Evolutionary conservation across 345 rosid genomes (phyloP).

Genomic region (Salix udensis): DNA sequence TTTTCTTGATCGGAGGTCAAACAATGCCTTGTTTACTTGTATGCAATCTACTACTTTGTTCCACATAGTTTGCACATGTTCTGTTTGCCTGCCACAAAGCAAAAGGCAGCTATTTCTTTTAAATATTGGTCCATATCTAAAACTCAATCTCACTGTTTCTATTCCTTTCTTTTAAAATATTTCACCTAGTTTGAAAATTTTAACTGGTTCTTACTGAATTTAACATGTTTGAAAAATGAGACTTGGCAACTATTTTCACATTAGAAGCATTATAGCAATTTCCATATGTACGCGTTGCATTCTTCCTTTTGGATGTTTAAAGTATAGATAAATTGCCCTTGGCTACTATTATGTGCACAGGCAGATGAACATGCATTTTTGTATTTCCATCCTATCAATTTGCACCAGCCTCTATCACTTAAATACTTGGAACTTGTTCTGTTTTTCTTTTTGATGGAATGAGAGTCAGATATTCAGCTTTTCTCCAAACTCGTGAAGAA

Average conservation of each 20-base stretch:
- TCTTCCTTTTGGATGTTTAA: neutral
- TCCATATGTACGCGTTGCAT: neutral
- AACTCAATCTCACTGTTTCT: too few relatives aligned
- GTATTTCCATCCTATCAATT: neutral
- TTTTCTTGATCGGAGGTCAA: neutral
- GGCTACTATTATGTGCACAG: too few relatives aligned
- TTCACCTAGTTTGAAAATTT: too few relatives aligned
- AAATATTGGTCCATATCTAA: too few relatives aligned
- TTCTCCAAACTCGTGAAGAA: neutral
- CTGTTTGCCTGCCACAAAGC: neutral
- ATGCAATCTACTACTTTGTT: neutral
- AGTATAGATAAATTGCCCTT: too few relatives aligned
- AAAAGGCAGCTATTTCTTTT: neutral
- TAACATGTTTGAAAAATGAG: neutral
- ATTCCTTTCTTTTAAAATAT: too few relatives aligned
- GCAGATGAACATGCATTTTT: neutral
- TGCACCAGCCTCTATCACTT: too few relatives aligned
- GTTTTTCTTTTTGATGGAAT: too few relatives aligned
- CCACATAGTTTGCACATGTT: neutral
- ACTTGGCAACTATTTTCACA: neutral
- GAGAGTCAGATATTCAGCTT: neutral
- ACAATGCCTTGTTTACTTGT: neutral
- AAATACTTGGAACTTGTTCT: too few relatives aligned
- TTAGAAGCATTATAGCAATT: neutral
- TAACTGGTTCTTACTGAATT: too few relatives aligned